Conservation (phyloP, 2,329 filamentous ascomycete species). For the Penicillium sp. region DNA sequence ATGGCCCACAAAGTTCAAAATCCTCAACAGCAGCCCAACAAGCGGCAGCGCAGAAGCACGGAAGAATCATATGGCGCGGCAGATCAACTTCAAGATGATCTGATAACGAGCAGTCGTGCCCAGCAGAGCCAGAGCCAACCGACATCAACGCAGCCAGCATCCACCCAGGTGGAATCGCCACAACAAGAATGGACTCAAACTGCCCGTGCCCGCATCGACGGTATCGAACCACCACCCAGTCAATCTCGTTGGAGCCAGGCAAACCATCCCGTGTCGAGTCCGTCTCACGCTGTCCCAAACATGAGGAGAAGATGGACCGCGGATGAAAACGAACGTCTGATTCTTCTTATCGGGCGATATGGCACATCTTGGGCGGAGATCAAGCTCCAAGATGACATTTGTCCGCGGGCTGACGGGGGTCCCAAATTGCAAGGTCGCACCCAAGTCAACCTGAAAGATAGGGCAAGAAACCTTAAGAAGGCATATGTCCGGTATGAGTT, state of each 20-base stretch:
- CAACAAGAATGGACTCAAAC: background rate
- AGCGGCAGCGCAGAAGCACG: conserved; percentile 10
- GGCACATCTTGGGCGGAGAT: conserved; percentile 56
- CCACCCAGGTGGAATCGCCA: background rate
- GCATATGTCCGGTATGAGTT: conserved; percentile 44
- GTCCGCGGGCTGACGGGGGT: conserved; percentile 33
- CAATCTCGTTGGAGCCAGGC: background rate
- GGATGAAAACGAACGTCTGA: conserved; percentile 49
- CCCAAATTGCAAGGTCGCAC: conserved; percentile 43
- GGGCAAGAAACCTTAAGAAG: conserved; percentile 59
- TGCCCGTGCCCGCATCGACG: background rate
- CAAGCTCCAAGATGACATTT: conserved; percentile 33
- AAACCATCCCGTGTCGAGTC: background rate
- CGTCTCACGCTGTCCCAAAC: background rate
- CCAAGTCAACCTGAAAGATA: conserved; percentile 61
- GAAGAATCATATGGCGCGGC: conserved; percentile 13
- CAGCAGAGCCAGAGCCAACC: background rate
- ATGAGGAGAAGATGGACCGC: conserved; percentile 37
- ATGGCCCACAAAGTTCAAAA: conserved; percentile 40
- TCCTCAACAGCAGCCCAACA: conserved; percentile 18
- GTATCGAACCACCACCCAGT: background rate
- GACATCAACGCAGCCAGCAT: background rate
- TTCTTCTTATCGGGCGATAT: conserved; percentile 52
- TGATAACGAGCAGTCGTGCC: background rate
- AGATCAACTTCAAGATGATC: conserved; percentile 10